These are phyloP conservation scores for Beta lomatogona DNA, from an alignment of 179 eudicot species.

Conservation along the genomic window DNA sequence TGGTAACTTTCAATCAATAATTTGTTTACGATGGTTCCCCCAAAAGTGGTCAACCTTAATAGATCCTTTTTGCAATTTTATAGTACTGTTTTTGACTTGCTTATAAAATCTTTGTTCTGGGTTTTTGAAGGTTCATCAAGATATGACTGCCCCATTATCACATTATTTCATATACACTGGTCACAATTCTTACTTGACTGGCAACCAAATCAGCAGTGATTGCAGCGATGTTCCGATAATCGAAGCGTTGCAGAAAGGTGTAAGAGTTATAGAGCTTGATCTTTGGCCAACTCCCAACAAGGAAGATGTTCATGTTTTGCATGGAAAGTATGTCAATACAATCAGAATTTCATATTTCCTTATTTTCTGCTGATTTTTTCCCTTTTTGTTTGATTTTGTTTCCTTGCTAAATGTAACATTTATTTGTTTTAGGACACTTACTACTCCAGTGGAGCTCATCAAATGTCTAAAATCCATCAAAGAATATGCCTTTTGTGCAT, in stretches of 20 bases:
- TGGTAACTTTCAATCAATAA: too few species aligned
- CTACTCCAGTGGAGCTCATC: conserved; percentile 75
- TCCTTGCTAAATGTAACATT: not conserved
- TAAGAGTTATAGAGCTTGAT: conserved; percentile 86
- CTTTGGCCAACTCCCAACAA: conserved; percentile 76
- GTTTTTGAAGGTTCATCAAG: conserved; percentile 66
- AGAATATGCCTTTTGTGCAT: conserved; percentile 72
- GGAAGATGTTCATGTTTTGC: conserved; percentile 70
- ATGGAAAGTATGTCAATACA: conserved; percentile 60
- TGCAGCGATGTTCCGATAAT: conserved; percentile 79
- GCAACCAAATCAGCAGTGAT: conserved; percentile 81
- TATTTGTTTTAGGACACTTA: conserved; percentile 56
- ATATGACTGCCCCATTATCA: conserved; percentile 80
- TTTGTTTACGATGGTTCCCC: too few species aligned
- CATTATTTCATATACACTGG: conserved; percentile 90
- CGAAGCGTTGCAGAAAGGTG: conserved; percentile 69
- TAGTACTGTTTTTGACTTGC: not conserved
- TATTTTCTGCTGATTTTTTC: not conserved
- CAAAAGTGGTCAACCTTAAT: too few species aligned
- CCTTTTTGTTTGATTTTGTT: not conserved
- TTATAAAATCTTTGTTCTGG: not conserved
- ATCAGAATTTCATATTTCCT: not conserved
- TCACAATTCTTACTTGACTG: conserved; percentile 85
- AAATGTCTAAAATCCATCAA: conserved; percentile 74
- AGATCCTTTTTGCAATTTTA: not conserved